Base-by-base conservation (phyloP, 495 filamentous ascomycete genomes). In the Staphylotrichum longicolle region DNA sequence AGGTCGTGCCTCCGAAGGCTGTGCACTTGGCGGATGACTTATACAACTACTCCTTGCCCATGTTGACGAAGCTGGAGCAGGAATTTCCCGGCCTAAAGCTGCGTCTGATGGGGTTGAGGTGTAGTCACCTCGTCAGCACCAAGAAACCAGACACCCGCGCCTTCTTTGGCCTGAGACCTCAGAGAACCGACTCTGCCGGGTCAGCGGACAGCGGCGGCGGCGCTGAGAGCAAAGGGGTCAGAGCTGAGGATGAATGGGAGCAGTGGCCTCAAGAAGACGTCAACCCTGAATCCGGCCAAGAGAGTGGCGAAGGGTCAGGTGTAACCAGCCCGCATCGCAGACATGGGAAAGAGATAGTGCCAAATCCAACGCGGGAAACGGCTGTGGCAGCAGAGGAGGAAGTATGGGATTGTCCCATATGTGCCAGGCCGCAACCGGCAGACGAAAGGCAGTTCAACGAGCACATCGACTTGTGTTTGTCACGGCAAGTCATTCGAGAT, bases 391-490 rank as follows among this genome's bases (percentile, higher is more conserved):
- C 45, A 4, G 65, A 71, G 34, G 76, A 81, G 47, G 74, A 83
- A 35, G 81, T 79, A 66, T 97, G 91, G 93, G 81, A 87, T 27
- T 98, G 94, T 72, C 94, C 94, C 0, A 91, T 98, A 42, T 98
- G 94, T 71, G 71, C 71, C 3, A 77, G 86, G 47, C 87, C 88
- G 0, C 91, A 96, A 67, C 60, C 77, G 4, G 86, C 92, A 0
- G 83, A 91, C 62, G 91, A 97, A 70, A 79, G 80, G 42, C 72
- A 70, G 6, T 97, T 99, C 75, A 99, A 99, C 64, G 86, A 88
- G 54, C 95, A 99, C 73, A 88, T 99, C 50, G 95, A 99, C 69
- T 86, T 90, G 27, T 99, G 94, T 75, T 82, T 99, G 7, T 96
- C 92, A 3, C 78, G 85, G 49, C 84, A 88, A 70, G 89, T 90